Percentiles rank a stretch among this genome's conserved stretches.
Evolutionary conservation across 768 basidiomycete species (phyloP).

Genomic region (Calocera cornea): DNA sequence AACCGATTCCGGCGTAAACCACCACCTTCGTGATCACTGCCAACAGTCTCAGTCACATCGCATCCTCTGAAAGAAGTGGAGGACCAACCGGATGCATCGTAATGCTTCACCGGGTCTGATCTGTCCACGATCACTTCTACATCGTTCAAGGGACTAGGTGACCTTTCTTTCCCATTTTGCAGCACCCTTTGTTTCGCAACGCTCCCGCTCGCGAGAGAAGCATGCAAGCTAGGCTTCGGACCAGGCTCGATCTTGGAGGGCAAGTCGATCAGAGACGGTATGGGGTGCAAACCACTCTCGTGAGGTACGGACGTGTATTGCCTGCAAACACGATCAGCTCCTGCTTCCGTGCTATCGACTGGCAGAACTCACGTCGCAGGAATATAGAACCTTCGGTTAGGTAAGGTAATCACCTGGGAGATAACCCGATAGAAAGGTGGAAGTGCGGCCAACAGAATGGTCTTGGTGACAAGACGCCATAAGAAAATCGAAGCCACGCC

Average conservation of each 20-base stretch:
- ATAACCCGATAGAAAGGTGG: constrained; percentile 75
- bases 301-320: constrained; percentile 54
- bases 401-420: constrained; percentile 53
- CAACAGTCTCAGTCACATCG: constrained; percentile 5
- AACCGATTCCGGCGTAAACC: constrained; percentile 77
- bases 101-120: constrained; percentile 46
- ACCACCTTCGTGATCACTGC: constrained; percentile 82
- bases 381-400: constrained; percentile 76
- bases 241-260: constrained; percentile 23
- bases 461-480: constrained; percentile 83
- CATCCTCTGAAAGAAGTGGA: background rate
- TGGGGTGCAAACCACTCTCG: constrained; percentile 48
- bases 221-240: constrained; percentile 2
- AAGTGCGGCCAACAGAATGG: constrained; percentile 52
- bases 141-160: constrained; percentile 7
- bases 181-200: constrained; percentile 6
- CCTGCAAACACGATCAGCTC: constrained; percentile 10
- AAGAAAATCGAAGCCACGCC: constrained; percentile 68
- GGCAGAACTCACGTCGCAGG: constrained; percentile 51
- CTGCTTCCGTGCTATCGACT: background rate
- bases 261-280: constrained; percentile 79
- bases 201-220: constrained; percentile 4
- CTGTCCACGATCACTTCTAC: constrained; percentile 14
- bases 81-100: constrained; percentile 68
- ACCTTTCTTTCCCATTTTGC: constrained; percentile 6